These are phyloP conservation scores for Annulohypoxylon moriforme DNA, from an alignment of 495 filamentous ascomycete species.

Conservation along the genomic window DNA sequence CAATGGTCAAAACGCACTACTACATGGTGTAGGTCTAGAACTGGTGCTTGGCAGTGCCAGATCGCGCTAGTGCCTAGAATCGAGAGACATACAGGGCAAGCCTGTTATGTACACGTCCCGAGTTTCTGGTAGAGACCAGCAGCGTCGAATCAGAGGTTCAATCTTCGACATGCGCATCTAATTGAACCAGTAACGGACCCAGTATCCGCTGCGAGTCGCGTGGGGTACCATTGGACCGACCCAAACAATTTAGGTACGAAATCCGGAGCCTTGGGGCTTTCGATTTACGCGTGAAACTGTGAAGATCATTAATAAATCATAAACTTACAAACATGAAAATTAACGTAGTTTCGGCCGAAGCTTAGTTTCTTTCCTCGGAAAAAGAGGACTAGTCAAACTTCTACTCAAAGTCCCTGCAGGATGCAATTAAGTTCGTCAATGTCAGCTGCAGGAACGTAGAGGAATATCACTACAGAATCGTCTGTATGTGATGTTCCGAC, in stretches of 20 bases:
- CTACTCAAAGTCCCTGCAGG: neutral
- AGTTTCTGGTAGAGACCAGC: constrained; percentile 22
- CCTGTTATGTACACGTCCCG: constrained; percentile 14
- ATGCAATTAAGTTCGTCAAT: neutral
- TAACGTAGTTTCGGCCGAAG: neutral
- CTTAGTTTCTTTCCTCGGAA: neutral
- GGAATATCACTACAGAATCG: neutral
- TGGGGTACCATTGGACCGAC: constrained; percentile 19
- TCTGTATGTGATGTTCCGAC: neutral
- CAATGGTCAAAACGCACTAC: constrained; percentile 4
- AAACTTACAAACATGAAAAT: neutral
- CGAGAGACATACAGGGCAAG: constrained; percentile 29
- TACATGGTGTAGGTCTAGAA: constrained; percentile 2
- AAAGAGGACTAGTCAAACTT: neutral
- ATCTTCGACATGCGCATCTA: constrained; percentile 11
- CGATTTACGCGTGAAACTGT: neutral
- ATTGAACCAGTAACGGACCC: neutral
- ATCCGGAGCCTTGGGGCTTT: constrained; percentile 1
- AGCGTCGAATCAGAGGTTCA: constrained; percentile 17
- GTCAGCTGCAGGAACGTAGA: constrained; percentile 3
- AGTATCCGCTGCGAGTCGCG: constrained; percentile 12
- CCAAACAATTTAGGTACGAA: constrained; percentile 18
- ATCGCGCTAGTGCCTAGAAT: constrained; percentile 16
- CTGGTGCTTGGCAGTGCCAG: constrained; percentile 8
- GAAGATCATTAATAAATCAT: neutral